phyloP scores from a whole-genome alignment of 306 rosid genomes.

The Alnus glutinosa region DNA sequence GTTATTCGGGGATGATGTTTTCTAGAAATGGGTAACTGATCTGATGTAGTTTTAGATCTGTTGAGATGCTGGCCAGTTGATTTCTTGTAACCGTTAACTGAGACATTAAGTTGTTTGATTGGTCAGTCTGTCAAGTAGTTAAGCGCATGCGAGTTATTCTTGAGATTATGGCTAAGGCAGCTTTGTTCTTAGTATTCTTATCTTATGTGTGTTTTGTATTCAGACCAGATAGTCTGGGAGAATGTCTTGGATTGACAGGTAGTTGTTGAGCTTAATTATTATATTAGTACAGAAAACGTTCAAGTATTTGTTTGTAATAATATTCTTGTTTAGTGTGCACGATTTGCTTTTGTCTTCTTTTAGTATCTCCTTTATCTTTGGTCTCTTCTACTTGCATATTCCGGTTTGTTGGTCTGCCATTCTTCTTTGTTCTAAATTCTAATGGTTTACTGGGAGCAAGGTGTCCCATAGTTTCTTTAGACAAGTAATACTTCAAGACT shows the following conservation, averaged over 20 bases:
- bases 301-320: not conserved
- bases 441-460: not conserved
- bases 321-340: not conserved
- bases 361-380: not conserved
- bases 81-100: not conserved
- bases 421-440: not conserved
- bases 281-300: not conserved
- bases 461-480: constrained; percentile 8
- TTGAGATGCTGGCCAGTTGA: not conserved
- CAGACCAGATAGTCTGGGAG: not conserved
- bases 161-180: not conserved
- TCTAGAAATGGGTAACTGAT: not conserved
- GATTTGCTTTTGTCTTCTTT: not conserved
- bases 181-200: not conserved
- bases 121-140: not conserved
- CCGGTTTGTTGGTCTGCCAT: not conserved
- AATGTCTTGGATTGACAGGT: not conserved
- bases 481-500: not conserved
- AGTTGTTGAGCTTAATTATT: not conserved
- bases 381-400: not conserved
- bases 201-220: not conserved
- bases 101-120: not conserved
- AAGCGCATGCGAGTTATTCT: not conserved
- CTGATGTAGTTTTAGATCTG: not conserved
- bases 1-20: not conserved